Conservation (phyloP, 148 eudicot species). For the Vaccinium macrocarpon region DNA sequence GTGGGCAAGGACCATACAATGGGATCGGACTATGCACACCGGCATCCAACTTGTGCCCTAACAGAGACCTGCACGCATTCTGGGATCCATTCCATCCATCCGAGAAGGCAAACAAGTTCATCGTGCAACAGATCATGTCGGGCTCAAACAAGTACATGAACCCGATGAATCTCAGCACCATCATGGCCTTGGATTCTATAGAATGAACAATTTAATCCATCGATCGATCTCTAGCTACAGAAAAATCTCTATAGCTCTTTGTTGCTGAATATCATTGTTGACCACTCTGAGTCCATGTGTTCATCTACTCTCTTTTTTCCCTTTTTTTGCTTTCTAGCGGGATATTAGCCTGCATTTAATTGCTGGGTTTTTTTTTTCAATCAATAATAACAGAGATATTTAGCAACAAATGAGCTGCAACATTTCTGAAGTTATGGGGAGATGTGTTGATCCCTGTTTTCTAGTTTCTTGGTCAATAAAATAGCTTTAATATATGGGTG, state of each 20-base stretch:
- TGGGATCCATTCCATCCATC: conserved; percentile 59
- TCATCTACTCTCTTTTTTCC: background rate
- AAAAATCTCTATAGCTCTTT: background rate
- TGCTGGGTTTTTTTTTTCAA: background rate
- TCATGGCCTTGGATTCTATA: conserved; percentile 44
- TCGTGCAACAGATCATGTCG: conserved; percentile 35
- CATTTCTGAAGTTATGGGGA: background rate
- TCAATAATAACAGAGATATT: background rate
- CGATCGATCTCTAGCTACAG: background rate
- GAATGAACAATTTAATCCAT: background rate
- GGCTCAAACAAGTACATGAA: conserved; percentile 42
- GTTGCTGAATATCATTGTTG: background rate
- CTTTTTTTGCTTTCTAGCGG: background rate
- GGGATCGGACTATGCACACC: conserved; percentile 51
- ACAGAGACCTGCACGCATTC: conserved; percentile 34
- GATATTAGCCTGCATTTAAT: background rate
- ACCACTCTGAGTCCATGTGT: background rate
- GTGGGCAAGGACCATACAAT: conserved; percentile 58
- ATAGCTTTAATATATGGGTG: background rate
- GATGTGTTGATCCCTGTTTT: background rate
- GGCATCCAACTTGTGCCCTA: conserved; percentile 43
- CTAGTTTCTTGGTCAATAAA: background rate
- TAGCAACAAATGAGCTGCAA: background rate
- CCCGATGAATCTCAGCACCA: conserved; percentile 52
- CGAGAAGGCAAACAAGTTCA: conserved; percentile 43